Evolutionary conservation across 73 alveolate genomes (phyloP), one percentile per base, ranked within the genome.

Genomic region (Tetrahymena malaccensis): DNA sequence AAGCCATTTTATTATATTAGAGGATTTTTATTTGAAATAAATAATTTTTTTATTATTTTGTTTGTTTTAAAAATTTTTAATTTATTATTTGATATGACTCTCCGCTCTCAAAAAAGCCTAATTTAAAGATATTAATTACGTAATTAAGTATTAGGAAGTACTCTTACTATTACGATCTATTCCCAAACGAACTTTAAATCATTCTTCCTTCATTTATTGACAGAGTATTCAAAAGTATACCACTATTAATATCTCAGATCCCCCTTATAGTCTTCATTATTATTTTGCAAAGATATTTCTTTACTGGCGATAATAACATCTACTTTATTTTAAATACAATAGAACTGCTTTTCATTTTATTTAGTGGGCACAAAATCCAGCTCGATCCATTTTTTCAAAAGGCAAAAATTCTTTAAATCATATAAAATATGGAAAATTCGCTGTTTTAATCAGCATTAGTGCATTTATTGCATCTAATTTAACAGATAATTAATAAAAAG

Each of bases 1-100:
- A 98, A 83, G 95, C 94, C 98, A 96, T 98, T 95, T 43, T 27
- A 27, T 27, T 70, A 27, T 70, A 70, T 27, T 56, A 22, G 37
- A 31, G 37, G 89, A 31, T 27, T 70, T 70, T 70, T 22, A 22
- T 70, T 70, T 17, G 37, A 27, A 27, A 22, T 22, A 70, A 70
- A 22, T 22, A 70, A 22, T 70, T 27, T 70, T 58, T 70, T 70
- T 70, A 70, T 70, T 70, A 11, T 70, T 70, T 70, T 70, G 89
- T 70, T 70, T 70, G 89, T 70, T 70, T 70, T 70, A 70, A 70
- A 70, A 70, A 70, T 70, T 70, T 70, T 70, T 70, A 70, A 70
- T 70, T 70, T 70, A 70, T 70, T n/a, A 70, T 70, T 70, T 70
- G 37, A 31, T 70, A 70, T n/a, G 89, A 70, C 37, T 70, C 89